Conservation (phyloP, 805 yeast species). For the Priceomyces fermenticarens region DNA sequence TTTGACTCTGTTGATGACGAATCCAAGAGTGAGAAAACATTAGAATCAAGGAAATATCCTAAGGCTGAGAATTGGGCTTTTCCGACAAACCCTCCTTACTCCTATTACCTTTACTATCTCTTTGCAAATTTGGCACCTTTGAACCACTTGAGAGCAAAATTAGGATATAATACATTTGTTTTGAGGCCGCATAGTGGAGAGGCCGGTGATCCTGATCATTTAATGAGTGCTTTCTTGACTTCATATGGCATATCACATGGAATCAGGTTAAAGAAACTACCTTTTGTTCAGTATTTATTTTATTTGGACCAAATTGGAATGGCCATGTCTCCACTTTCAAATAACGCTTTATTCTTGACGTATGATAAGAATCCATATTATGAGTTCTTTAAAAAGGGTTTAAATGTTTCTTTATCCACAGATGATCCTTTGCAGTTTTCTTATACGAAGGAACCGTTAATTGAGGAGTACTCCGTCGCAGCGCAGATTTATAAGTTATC, state of each 20-base stretch:
- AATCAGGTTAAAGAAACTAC: slow-evolving; percentile 85
- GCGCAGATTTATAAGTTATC: slow-evolving; percentile 95
- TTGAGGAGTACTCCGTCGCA: slow-evolving; percentile 97
- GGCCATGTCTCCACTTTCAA: slow-evolving; percentile 98
- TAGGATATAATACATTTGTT: slow-evolving; percentile 86
- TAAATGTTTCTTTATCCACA: slow-evolving; percentile 90
- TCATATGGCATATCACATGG: slow-evolving; percentile 96
- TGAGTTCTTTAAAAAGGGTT: slow-evolving; percentile 84
- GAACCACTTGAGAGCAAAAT: slow-evolving; percentile 74
- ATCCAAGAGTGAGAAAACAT: slow-evolving; percentile 81
- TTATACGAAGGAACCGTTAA: slow-evolving; percentile 93
- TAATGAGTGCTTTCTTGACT: slow-evolving; percentile 82
- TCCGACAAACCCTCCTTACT: slow-evolving; percentile 90
- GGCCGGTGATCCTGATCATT: slow-evolving; percentile 99
- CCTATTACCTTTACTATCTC: slow-evolving; percentile 87
- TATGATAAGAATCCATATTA: slow-evolving; percentile 97
- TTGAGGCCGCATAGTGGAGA: slow-evolving; percentile 98
- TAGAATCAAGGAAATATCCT: slow-evolving; percentile 74
- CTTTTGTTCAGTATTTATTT: slow-evolving; percentile 89
- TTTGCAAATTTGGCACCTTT: slow-evolving; percentile 83
- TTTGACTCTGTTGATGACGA: slow-evolving; percentile 99
- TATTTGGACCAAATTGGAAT: slow-evolving; percentile 93
- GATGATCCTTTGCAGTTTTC: slow-evolving; percentile 98
- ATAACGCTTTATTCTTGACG: slow-evolving; percentile 91
- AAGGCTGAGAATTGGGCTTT: slow-evolving; percentile 81